Conservation (phyloP, 2,329 filamentous ascomycete species). For the Colletotrichum sp. region DNA sequence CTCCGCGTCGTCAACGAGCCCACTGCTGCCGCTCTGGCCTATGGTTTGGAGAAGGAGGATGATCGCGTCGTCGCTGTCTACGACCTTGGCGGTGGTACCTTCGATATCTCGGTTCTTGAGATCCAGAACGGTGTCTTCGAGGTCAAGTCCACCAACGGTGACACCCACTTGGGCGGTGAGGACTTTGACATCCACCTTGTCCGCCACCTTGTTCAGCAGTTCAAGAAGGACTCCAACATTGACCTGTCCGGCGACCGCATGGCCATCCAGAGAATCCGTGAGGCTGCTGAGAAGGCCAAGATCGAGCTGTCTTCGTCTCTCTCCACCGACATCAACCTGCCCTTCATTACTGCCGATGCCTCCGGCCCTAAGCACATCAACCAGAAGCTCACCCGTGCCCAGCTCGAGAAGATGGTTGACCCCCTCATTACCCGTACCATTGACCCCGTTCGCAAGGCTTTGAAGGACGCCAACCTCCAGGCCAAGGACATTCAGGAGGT, state of each 20-base stretch:
- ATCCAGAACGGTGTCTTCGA: slow-evolving; percentile 98
- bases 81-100: slow-evolving; percentile 97
- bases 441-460: slow-evolving; percentile 92
- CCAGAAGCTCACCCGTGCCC: slow-evolving; percentile 87
- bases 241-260: slow-evolving; percentile 93
- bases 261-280: slow-evolving; percentile 98
- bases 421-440: slow-evolving; percentile 86
- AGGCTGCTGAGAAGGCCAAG: slow-evolving; percentile 99
- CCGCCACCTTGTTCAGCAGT: slow-evolving; percentile 90
- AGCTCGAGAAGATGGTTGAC: slow-evolving; percentile 93
- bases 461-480: slow-evolving; percentile 92
- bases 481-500: slow-evolving; percentile 97
- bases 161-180: slow-evolving; percentile 97
- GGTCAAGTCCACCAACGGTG: slow-evolving; percentile 99
- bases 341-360: slow-evolving; percentile 96
- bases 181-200: slow-evolving; percentile 97
- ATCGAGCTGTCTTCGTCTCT: slow-evolving; percentile 95
- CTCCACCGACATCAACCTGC: slow-evolving; percentile 97
- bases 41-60: slow-evolving; percentile 93
- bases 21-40: slow-evolving; percentile 92
- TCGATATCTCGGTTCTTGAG: slow-evolving; percentile 97
- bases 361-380: slow-evolving; percentile 99
- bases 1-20: slow-evolving; percentile 98
- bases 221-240: slow-evolving; percentile 94
- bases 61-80: slow-evolving; percentile 93